Percentiles rank a stretch among this genome's conserved stretches.
Evolutionary conservation across 306 rosid genomes (phyloP).

Genomic region (Corylus americana): DNA sequence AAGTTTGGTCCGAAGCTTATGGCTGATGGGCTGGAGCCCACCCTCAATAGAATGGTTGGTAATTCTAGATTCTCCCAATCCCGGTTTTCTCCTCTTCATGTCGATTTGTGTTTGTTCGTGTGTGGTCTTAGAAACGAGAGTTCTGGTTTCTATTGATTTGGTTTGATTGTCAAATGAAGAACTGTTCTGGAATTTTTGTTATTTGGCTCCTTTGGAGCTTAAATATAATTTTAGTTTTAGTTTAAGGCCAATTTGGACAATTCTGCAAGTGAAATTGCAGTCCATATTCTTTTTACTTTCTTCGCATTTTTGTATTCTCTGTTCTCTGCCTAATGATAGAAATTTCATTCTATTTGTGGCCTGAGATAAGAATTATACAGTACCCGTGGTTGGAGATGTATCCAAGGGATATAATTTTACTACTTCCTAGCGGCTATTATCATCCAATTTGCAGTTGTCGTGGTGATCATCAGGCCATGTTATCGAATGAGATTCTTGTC

Average conservation of each 20-base stretch:
- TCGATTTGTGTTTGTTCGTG: background rate
- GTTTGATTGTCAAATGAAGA: background rate
- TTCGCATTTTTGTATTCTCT: background rate
- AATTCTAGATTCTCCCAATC: background rate
- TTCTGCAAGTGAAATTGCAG: background rate
- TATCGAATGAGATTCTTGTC: background rate
- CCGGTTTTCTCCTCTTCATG: background rate
- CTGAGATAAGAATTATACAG: background rate
- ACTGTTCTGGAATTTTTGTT: background rate
- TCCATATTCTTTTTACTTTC: background rate
- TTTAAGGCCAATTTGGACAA: background rate
- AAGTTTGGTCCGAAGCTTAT: constrained; percentile 24
- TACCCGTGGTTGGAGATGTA: background rate
- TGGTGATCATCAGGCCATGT: background rate
- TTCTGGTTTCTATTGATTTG: background rate
- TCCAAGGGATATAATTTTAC: background rate
- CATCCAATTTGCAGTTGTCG: background rate
- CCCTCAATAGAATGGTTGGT: constrained; percentile 69
- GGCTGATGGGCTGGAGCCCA: constrained; percentile 42
- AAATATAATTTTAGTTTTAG: background rate
- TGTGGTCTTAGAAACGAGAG: background rate
- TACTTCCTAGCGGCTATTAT: background rate
- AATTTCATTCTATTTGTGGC: background rate
- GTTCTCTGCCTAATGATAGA: background rate
- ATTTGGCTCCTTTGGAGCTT: background rate